A percentile compares a stretch with the other conserved stretches of the same genome.
phyloP scores from a whole-genome alignment of 495 filamentous ascomycete species.

The Tuber aestivum region DNA sequence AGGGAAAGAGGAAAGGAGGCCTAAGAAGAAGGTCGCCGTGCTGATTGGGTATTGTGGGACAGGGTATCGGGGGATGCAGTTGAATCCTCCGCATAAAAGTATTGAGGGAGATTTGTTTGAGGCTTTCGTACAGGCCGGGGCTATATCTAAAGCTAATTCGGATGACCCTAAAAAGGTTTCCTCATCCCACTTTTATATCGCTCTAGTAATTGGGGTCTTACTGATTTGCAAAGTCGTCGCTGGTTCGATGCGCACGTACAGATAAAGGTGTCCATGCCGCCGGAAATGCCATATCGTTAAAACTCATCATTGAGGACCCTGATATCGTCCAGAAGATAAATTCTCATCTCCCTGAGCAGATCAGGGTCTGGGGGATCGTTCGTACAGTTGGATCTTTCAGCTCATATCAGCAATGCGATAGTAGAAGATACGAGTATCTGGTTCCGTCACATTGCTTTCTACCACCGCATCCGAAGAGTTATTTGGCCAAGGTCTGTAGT shows the following conservation, averaged over 20 bases:
- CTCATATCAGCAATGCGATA: constrained; percentile 87
- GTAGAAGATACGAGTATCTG: constrained; percentile 90
- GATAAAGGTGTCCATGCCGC: constrained; percentile 98
- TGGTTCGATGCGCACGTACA: constrained; percentile 88
- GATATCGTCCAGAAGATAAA: constrained; percentile 90
- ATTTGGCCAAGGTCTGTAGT: constrained; percentile 68
- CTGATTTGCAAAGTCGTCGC: constrained; percentile 55
- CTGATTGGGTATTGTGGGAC: constrained; percentile 91
- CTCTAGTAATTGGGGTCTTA: not conserved
- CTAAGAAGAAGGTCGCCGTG: constrained; percentile 93
- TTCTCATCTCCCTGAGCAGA: constrained; percentile 71
- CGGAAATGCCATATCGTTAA: constrained; percentile 90
- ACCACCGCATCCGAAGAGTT: constrained; percentile 83
- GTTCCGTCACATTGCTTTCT: constrained; percentile 86
- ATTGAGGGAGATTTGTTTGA: constrained; percentile 96
- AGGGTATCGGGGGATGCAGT: constrained; percentile 96
- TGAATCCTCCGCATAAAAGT: constrained; percentile 70
- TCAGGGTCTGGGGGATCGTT: constrained; percentile 87
- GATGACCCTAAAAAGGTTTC: constrained; percentile 81
- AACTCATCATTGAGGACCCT: constrained; percentile 87
- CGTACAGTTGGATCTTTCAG: constrained; percentile 79
- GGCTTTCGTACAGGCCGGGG: constrained; percentile 80
- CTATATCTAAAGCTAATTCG: constrained; percentile 93
- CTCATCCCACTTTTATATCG: not conserved
- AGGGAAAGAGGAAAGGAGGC: constrained; percentile 63